Evolutionary conservation across 805 yeast species (phyloP).

Genomic region (Komagataella phaffii): DNA sequence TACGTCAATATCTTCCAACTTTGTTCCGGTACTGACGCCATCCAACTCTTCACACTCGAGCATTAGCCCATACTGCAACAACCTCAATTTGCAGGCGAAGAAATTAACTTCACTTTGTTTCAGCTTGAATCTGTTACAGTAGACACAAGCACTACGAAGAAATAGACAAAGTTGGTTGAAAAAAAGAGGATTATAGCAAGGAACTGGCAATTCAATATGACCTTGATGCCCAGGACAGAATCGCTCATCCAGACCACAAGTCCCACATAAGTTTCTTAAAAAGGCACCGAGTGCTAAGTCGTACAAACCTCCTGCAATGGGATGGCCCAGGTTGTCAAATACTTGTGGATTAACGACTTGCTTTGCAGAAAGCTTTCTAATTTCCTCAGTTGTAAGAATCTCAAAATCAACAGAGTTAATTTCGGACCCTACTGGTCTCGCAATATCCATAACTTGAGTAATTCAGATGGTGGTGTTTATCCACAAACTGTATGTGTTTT

Average conservation of each 20-base stretch:
- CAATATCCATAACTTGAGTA: conserved; percentile 63
- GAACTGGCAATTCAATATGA: conserved; percentile 91
- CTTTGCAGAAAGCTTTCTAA: conserved; percentile 79
- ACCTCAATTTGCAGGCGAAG: conserved; percentile 60
- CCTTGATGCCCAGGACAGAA: conserved; percentile 98
- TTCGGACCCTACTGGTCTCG: conserved; percentile 93
- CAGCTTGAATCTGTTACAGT: conserved; percentile 78
- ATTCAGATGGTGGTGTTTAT: neutral
- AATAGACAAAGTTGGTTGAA: conserved; percentile 83
- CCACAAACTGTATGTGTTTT: neutral
- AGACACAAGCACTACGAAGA: conserved; percentile 75
- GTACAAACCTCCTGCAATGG: conserved; percentile 85
- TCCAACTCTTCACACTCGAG: conserved; percentile 69
- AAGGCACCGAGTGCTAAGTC: conserved; percentile 96
- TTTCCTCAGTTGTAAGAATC: conserved; percentile 68
- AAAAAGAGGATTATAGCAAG: conserved; percentile 89
- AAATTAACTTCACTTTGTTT: conserved; percentile 58
- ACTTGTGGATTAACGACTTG: conserved; percentile 93
- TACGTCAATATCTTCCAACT: conserved; percentile 33
- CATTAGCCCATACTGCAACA: conserved; percentile 81
- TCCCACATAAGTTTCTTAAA: conserved; percentile 74
- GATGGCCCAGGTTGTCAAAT: conserved; percentile 94
- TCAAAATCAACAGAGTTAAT: conserved; percentile 88
- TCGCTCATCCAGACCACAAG: conserved; percentile 91
- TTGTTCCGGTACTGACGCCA: conserved; percentile 31